Base-by-base conservation (phyloP, 2,329 filamentous ascomycete genomes). In the Hypoxylon sp. region DNA sequence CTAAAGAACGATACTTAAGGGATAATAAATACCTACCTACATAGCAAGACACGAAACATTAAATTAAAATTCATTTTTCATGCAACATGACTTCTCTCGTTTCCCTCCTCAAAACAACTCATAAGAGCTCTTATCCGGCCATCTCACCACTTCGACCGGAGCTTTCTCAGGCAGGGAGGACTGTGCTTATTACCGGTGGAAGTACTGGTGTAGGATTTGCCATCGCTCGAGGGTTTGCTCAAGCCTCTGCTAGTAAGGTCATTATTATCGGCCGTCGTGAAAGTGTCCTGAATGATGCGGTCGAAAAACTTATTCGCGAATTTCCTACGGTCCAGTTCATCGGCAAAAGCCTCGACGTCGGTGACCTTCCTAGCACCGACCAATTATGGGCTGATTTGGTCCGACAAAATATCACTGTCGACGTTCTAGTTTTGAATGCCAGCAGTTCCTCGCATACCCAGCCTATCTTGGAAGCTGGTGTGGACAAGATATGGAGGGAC, bases 71-170 rank as follows among this genome's bases (percentile, higher is more conserved):
- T 4, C 5, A 7, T 19, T 41, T 19, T 19, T 19, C n/a, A 5
- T 41, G 38, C n/a, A 19, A 7, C 6, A 41, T 41, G 38, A 19
- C 38, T 41, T 41, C 45, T 48, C 19, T 48, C 9, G 19, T 25
- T 48, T 41, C n/a, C 45, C 10, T 48, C 45, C 19, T 48, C 45
- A 48, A n/a, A 21, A 25, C 19, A 14, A 48, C 23, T 48, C 45
- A 14, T 25, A 23, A 48, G 13, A 13, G 21, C 23, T 6, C 45
- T 48, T 48, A 48, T 25, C 21, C 11, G 13, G 45, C 45, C 23
- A 48, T 48, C 45, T 48, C 45, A 10, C 45, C 21, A 25, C 25
- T 19, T 3, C 13, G 45, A 25, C 21, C 23, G 9, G 45, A 48
- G 23, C 45, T 48, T n/a, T 48, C 45, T 13, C 45, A 48, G 21